A percentile compares a stretch with the other conserved stretches of the same genome.
These are phyloP conservation scores for Persicaria tinctoria DNA, from an alignment of 148 eudicot genomes.

Conservation along the genomic window DNA sequence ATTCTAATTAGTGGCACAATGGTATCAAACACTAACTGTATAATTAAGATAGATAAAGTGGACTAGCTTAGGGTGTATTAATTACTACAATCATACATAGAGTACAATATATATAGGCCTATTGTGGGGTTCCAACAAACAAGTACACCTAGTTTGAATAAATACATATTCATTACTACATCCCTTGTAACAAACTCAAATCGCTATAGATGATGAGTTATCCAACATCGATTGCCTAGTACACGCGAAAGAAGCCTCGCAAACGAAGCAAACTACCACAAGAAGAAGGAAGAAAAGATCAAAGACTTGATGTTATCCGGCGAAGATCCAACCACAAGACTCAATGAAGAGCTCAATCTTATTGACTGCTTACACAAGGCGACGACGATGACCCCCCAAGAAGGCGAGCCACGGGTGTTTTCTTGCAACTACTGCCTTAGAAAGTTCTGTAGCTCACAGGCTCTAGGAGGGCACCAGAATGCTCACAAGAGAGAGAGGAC, in stretches of 20 bases:
- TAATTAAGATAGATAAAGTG: slow-evolving; percentile 6
- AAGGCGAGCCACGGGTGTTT: slow-evolving; percentile 10
- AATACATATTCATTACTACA: not conserved
- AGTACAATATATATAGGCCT: slow-evolving; percentile 11
- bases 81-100: slow-evolving; percentile 5
- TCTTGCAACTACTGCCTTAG: slow-evolving; percentile 16
- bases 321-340: not conserved
- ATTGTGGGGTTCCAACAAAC: slow-evolving; percentile 14
- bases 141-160: slow-evolving; percentile 3
- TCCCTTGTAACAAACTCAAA: too few relatives aligned
- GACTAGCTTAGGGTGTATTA: not conserved
- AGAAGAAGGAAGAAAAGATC: not conserved
- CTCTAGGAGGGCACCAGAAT: slow-evolving; percentile 28
- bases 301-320: not conserved
- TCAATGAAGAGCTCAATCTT: slow-evolving; percentile 4
- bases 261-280: not conserved
- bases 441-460: slow-evolving; percentile 19
- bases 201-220: too few relatives aligned
- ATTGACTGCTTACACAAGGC: slow-evolving; percentile 2
- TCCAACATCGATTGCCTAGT: slow-evolving; percentile 1
- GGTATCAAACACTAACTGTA: not conserved
- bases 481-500: slow-evolving; percentile 21
- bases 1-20: not conserved
- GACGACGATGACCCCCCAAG: not conserved
- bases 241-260: not conserved